Conservation (phyloP, 805 yeast species). For the Hanseniaspora vineae region DNA sequence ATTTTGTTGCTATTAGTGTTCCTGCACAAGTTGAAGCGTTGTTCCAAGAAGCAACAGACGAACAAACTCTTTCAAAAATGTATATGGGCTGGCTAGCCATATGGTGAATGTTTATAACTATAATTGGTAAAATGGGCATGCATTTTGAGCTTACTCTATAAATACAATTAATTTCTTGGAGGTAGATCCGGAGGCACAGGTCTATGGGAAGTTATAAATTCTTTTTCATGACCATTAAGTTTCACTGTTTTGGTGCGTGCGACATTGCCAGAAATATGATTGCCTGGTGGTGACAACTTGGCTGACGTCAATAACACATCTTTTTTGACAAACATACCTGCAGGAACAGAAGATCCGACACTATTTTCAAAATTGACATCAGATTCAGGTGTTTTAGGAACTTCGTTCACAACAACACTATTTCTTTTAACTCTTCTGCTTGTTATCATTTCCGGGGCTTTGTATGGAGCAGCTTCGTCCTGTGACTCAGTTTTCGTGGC, state of each 20-base stretch:
- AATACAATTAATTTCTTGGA: conserved; percentile 5
- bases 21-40: conserved; percentile 87
- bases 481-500: background rate
- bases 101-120: conserved; percentile 31
- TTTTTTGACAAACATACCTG: background rate
- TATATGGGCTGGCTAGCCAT: conserved; percentile 89
- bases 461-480: background rate
- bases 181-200: background rate
- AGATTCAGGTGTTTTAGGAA: background rate
- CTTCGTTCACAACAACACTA: background rate
- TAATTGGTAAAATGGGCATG: too few species aligned
- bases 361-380: background rate
- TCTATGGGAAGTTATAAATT: background rate
- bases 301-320: too few species aligned
- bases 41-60: conserved; percentile 68
- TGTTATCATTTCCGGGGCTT: background rate
- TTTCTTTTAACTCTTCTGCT: background rate
- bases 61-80: conserved; percentile 67
- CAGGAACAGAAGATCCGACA: background rate
- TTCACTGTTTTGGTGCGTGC: background rate
- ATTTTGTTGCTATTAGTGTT: conserved; percentile 77
- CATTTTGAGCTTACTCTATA: too few species aligned
- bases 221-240: background rate
- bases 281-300: too few species aligned
- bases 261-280: too few species aligned